phyloP scores from a whole-genome alignment of 2,329 filamentous ascomycete genomes.

The Periglandula ipomoeae region DNA sequence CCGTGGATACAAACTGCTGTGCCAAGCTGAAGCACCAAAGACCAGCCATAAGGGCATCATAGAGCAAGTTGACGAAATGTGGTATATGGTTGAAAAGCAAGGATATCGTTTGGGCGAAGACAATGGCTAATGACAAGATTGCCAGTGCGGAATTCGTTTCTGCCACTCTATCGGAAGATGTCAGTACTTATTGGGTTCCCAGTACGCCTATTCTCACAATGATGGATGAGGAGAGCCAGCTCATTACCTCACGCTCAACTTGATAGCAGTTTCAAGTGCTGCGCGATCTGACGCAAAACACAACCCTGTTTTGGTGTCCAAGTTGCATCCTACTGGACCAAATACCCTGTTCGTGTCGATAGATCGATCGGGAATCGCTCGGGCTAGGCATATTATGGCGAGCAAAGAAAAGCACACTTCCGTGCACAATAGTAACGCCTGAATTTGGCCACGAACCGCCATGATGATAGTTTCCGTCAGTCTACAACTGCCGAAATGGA shows the following conservation, averaged over 20 bases:
- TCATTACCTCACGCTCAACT: slow-evolving; percentile 13
- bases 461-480: slow-evolving; percentile 16
- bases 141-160: slow-evolving; percentile 21
- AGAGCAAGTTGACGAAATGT: slow-evolving; percentile 15
- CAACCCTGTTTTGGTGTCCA: not conserved
- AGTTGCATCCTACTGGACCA: not conserved
- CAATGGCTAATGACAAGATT: slow-evolving; percentile 19
- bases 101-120: slow-evolving; percentile 17
- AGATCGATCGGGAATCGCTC: not conserved
- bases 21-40: slow-evolving; percentile 19
- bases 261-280: slow-evolving; percentile 19
- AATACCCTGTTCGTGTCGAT: not conserved
- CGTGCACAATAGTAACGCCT: slow-evolving; percentile 5
- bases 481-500: not conserved
- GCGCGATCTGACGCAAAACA: not conserved
- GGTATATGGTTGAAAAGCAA: slow-evolving; percentile 15
- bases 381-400: not conserved
- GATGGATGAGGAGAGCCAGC: too few species aligned
- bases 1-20: slow-evolving; percentile 5
- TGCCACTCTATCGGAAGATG: slow-evolving; percentile 13
- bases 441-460: slow-evolving; percentile 18
- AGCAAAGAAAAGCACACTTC: slow-evolving; percentile 1
- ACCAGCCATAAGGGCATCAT: slow-evolving; percentile 18
- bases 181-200: too few species aligned
- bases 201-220: too few species aligned